These are phyloP conservation scores for Maudiozyma serrabonitensis DNA, from an alignment of 805 yeast species.

Conservation along the genomic window DNA sequence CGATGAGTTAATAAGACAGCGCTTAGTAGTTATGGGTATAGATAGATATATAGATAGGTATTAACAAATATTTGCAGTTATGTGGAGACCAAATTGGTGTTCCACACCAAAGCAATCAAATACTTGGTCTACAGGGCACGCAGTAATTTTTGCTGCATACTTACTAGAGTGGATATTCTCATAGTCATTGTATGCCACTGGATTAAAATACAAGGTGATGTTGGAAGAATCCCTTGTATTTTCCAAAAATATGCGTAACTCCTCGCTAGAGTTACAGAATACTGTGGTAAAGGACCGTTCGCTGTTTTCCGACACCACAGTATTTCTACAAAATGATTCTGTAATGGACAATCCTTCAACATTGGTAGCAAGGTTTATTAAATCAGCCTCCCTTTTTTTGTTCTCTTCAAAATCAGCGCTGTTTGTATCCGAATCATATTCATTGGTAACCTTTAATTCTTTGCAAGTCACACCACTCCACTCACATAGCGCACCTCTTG, in stretches of 20 bases:
- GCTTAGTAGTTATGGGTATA: no score
- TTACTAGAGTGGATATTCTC: background rate
- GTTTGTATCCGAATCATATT: constrained; percentile 28
- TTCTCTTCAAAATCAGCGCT: constrained; percentile 26
- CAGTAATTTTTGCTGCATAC: background rate
- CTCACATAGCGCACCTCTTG: constrained; percentile 57
- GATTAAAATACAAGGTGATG: constrained; percentile 14
- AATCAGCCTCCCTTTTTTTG: background rate
- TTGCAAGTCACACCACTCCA: constrained; percentile 61
- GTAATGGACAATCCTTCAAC: background rate
- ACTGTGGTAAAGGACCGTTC: constrained; percentile 13
- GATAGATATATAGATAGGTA: no score
- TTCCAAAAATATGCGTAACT: constrained; percentile 4
- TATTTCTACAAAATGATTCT: background rate
- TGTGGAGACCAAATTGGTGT: constrained; percentile 15
- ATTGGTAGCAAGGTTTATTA: background rate
- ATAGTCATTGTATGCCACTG: background rate
- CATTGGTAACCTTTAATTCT: constrained; percentile 28
- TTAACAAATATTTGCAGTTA: background rate
- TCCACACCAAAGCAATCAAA: constrained; percentile 17
- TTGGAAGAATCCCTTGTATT: constrained; percentile 4
- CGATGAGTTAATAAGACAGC: no score
- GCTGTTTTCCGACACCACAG: background rate
- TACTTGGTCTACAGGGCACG: constrained; percentile 19
- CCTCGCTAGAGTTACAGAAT: constrained; percentile 10